Evolutionary conservation across 495 filamentous ascomycete genomes (phyloP), one percentile per base, ranked within the genome.

Genomic region (Penicillium daleae): DNA sequence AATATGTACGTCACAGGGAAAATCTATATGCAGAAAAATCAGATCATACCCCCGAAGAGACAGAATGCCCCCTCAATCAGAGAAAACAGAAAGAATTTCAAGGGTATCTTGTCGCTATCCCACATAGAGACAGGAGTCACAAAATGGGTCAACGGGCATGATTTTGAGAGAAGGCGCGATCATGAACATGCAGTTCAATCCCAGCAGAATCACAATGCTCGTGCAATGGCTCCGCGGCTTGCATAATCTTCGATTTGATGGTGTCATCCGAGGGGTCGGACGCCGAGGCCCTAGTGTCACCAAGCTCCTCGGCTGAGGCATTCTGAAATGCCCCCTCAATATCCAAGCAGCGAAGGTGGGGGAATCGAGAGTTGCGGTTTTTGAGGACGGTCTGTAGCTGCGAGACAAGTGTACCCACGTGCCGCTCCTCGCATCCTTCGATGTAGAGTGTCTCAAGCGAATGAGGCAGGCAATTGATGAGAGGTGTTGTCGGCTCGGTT

Each of bases 271-370:
- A 17, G 50, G 48, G 12, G 13, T 66, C 56, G 33, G 55, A 12
- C 1, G 17, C 54, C 7, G 39, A 32, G 35, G 12, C 24, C 13
- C 27, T 50, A 19, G 37, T 46, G 29, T 55, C 29, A 33, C 44
- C 56, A 27, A 50, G 55, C 12, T 56, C 53, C n/a, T 64, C 56
- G 12, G 49, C 57, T 0, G 59, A 12, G 19, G 68, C 66, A 4
- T 74, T 66, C 13, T 70, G 72, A 54, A 78, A 78, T 42, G 64
- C 67, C 1, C 75, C 75, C 39, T 78, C 74, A n/a, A 76, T 69
- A 27, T 75, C 68, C 2, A 78, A 1, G 0, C 61, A 50, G 17
- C 54, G 58, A 13, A 78, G 61, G 0, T 9, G 19, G 7, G 60
- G 52, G 53, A 75, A 68, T 8, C 57, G 61, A 4, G 58, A 59